Evolutionary conservation across 2,329 filamentous ascomycete species (phyloP).

Genomic region (Fusarium decemcellulare): DNA sequence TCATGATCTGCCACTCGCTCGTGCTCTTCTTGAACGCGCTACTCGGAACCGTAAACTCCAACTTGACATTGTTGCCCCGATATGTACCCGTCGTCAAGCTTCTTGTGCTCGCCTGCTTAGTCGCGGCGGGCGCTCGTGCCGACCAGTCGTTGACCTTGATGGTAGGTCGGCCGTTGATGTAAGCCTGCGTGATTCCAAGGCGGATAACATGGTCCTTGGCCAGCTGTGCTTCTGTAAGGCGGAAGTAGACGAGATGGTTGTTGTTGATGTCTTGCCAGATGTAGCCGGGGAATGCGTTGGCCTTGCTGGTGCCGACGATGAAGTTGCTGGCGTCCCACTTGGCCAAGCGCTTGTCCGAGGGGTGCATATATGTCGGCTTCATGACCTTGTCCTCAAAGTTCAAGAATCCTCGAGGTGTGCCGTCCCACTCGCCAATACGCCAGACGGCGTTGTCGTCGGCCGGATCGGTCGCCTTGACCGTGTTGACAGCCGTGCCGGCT

Average conservation of each 20-base stretch:
- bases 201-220: conserved; percentile 45
- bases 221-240: conserved; percentile 47
- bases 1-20: conserved; percentile 48
- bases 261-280: conserved; percentile 60
- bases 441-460: conserved; percentile 51
- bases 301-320: conserved; percentile 52
- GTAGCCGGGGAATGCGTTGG: conserved; percentile 56
- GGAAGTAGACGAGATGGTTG: conserved; percentile 58
- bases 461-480: conserved; percentile 49
- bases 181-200: conserved; percentile 51
- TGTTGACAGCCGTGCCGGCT: conserved; percentile 47
- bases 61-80: conserved; percentile 48
- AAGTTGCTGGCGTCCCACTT: conserved; percentile 51
- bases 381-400: conserved; percentile 55
- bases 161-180: conserved; percentile 49
- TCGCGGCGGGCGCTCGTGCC: conserved; percentile 44
- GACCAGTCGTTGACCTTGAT: conserved; percentile 50
- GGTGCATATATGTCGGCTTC: conserved; percentile 60
- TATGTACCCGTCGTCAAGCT: conserved; percentile 53
- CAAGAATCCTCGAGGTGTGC: conserved; percentile 52
- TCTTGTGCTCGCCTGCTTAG: conserved; percentile 48
- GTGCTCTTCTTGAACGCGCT: conserved; percentile 47
- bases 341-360: conserved; percentile 50
- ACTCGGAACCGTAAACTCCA: conserved; percentile 47
- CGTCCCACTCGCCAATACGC: conserved; percentile 56